These are phyloP conservation scores for Aegilops sharonensis DNA, from an alignment of 176 grass and related monocot species.

Conservation along the genomic window DNA sequence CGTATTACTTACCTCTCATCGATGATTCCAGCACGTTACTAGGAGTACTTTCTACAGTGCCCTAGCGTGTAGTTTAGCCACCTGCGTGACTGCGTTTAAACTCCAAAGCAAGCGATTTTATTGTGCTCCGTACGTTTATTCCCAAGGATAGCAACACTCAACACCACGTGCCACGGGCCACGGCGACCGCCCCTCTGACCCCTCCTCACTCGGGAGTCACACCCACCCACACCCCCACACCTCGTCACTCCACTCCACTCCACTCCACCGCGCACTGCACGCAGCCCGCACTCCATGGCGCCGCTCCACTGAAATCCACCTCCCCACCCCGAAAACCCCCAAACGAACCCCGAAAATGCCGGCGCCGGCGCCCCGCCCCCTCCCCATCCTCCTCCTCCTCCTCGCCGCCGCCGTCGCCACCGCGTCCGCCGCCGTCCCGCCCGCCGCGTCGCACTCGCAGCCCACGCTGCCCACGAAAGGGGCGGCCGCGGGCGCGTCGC, in stretches of 20 bases:
- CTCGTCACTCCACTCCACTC: not conserved
- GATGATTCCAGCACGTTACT: too few species aligned
- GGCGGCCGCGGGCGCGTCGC: not conserved
- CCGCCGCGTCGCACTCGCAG: constrained; percentile 1
- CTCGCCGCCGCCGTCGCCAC: not conserved
- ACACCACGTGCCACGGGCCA: constrained; percentile 35
- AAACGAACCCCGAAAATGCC: constrained; percentile 16
- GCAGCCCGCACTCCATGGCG: constrained; percentile 2
- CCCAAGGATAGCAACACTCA: not conserved
- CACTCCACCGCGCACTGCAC: not conserved
- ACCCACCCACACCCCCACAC: not conserved
- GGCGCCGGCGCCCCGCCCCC: not conserved
- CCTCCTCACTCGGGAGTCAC: not conserved
- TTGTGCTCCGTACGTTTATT: not conserved
- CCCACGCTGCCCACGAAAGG: not conserved
- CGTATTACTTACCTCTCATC: too few species aligned
- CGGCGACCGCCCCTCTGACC: constrained; percentile 26
- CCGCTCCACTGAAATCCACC: constrained; percentile 41
- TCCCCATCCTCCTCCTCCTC: not conserved
- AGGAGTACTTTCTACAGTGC: too few species aligned
- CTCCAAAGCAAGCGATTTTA: not conserved
- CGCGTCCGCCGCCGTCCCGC: not conserved
- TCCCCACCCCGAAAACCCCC: not conserved
- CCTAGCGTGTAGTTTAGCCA: too few species aligned
- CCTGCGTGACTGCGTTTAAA: not conserved